phyloP scores from a whole-genome alignment of 1,284 basidiomycete genomes.

The Termitomyces sp. region DNA sequence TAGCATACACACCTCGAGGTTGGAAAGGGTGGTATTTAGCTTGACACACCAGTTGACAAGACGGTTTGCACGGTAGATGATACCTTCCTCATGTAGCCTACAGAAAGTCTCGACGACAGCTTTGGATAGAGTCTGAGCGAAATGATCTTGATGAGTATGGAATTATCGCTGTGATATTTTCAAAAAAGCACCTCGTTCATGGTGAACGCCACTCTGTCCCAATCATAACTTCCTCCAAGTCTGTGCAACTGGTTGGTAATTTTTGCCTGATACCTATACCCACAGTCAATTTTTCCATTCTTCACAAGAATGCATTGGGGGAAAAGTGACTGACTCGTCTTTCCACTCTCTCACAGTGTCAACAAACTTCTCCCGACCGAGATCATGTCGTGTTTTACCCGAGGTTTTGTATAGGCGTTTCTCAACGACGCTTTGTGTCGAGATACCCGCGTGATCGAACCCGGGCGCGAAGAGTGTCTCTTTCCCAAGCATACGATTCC shows the following conservation, averaged over 20 bases:
- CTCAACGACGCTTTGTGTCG: slow-evolving; percentile 98
- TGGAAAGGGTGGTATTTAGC: slow-evolving; percentile 95
- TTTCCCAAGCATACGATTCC: slow-evolving; percentile 96
- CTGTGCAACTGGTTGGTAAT: slow-evolving; percentile 90
- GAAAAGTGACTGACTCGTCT: slow-evolving; percentile 65
- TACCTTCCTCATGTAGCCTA: slow-evolving; percentile 86
- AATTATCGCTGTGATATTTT: not conserved
- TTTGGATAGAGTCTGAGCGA: slow-evolving; percentile 64
- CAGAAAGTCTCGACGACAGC: slow-evolving; percentile 95
- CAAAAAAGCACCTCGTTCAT: slow-evolving; percentile 72
- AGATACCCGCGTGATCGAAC: slow-evolving; percentile 98
- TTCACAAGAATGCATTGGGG: not conserved
- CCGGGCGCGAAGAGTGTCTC: slow-evolving; percentile 91
- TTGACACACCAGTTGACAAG: slow-evolving; percentile 99
- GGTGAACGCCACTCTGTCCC: slow-evolving; percentile 92
- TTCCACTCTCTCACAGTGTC: slow-evolving; percentile 97
- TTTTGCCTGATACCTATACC: slow-evolving; percentile 74
- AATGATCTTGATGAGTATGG: not conserved
- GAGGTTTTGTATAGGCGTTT: slow-evolving; percentile 84
- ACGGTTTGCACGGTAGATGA: slow-evolving; percentile 94
- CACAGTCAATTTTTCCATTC: not conserved
- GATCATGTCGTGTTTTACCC: slow-evolving; percentile 86
- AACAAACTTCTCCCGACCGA: slow-evolving; percentile 91
- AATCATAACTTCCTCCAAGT: slow-evolving; percentile 93
- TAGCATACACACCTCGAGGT: slow-evolving; percentile 68